A percentile compares a stretch with the other conserved stretches of the same genome.
Evolutionary conservation across 2,329 filamentous ascomycete genomes (phyloP).

Genomic region (Zasmidium angulare): DNA sequence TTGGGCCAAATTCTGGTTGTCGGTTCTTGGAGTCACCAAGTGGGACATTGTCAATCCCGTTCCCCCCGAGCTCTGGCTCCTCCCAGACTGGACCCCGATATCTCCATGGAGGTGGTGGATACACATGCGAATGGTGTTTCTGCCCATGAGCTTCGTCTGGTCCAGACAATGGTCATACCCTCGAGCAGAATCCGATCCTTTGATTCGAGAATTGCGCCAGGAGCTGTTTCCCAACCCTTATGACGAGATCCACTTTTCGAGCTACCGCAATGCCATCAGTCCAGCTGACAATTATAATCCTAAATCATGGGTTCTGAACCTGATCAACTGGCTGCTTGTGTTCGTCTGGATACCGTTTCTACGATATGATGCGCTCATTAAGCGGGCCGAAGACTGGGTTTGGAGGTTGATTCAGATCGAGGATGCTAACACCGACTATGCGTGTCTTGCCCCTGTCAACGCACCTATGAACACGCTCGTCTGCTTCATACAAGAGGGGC

Average conservation of each 20-base stretch:
- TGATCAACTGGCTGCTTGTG: slow-evolving; percentile 74
- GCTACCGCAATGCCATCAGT: slow-evolving; percentile 79
- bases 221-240: slow-evolving; percentile 82
- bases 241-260: slow-evolving; percentile 72
- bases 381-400: slow-evolving; percentile 74
- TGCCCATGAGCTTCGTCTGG: slow-evolving; percentile 88
- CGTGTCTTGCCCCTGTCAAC: slow-evolving; percentile 84
- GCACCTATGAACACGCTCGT: slow-evolving; percentile 85
- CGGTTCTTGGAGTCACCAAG: slow-evolving; percentile 73
- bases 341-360: slow-evolving; percentile 80
- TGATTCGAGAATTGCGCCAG: slow-evolving; percentile 70
- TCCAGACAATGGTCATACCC: slow-evolving; percentile 79
- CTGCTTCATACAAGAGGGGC: slow-evolving; percentile 82
- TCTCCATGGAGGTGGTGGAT: slow-evolving; percentile 57
- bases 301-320: slow-evolving; percentile 79
- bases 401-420: slow-evolving; percentile 86
- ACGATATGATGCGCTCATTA: slow-evolving; percentile 63
- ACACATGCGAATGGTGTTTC: slow-evolving; percentile 94
- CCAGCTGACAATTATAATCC: slow-evolving; percentile 86
- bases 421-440: slow-evolving; percentile 87
- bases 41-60: slow-evolving; percentile 96
- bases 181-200: slow-evolving; percentile 58
- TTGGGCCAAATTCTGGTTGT: slow-evolving; percentile 97
- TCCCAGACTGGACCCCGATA: slow-evolving; percentile 38
- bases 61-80: slow-evolving; percentile 83